Evolutionary conservation across 257 asterid species (phyloP), one percentile per base, ranked within the genome.

Genomic region (Solanum infundibuliforme): DNA sequence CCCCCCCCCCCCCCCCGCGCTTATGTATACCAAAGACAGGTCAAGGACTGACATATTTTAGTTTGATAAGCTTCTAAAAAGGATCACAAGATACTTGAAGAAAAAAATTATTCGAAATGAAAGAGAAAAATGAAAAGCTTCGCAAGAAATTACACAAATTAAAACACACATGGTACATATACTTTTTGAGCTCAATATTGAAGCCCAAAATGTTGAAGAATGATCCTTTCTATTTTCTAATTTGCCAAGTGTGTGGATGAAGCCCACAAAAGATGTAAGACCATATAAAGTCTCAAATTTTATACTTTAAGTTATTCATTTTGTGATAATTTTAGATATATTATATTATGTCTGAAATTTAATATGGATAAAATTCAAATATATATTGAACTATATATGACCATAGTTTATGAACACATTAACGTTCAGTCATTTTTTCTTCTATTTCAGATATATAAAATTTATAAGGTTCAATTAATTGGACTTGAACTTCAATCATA

Each of bases 91-190:
- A 48, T 16, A 16, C 0, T 16, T 14, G 7, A 52, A 52, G 1
- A 16, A 4, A 12, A 0, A 0, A 0, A 0, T 43, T 12, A 43
- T 43, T 43, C 18, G 2, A 43, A 43, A 43, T 43, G 55, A 43
- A 43, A 43, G 18, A 43, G 55, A 43, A 52, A 16, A 52, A 52
- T 52, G 1, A 52, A 52, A 52, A 52, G 23, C 3, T 52, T 16
- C 23, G 62, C 23, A 1, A 46, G 58, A 52, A 52, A 16, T 16
- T 16, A 16, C 62, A 16, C 21, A 16, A 52, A 16, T 16, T 52
- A 52, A 16, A 46, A 52, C 55, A 46, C 55, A 46, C 58, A 46
- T 46, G 0, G 4, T 52, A 16, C 62, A 16, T 16, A 7, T 2
- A 18, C n/a, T 18, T 55, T 55, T 55, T 55, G 60, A 18, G n/a